A percentile compares a stretch with the other conserved stretches of the same genome.
phyloP scores from a whole-genome alignment of 345 rosid genomes.

The Balakata baccata region DNA sequence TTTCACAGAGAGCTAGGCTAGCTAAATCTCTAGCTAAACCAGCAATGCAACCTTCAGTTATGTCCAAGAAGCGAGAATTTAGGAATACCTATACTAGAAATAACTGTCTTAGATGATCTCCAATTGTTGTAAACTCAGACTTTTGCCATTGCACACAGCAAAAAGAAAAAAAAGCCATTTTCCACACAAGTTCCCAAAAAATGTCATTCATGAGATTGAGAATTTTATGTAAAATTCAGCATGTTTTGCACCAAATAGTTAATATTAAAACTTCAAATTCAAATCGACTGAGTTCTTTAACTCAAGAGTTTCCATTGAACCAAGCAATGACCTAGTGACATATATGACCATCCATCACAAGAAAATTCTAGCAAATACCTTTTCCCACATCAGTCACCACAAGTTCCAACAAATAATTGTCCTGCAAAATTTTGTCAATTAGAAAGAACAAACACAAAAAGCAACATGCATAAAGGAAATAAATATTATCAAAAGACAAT shows the following conservation, averaged over 20 bases:
- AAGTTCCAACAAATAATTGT: slow-evolving; percentile 56
- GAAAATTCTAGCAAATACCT: slow-evolving; percentile 39
- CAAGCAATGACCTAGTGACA: neutral
- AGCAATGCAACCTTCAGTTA: neutral
- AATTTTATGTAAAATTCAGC: neutral
- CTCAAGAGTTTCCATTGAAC: neutral
- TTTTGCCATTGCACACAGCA: too few species aligned
- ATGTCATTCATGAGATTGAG: neutral
- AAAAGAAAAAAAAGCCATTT: too few species aligned
- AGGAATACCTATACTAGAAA: too few species aligned
- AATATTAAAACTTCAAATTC: neutral
- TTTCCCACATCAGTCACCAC: slow-evolving; percentile 65
- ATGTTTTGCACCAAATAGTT: neutral
- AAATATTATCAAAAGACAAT: neutral
- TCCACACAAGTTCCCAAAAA: neutral
- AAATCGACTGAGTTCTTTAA: too few species aligned
- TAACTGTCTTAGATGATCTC: too few species aligned
- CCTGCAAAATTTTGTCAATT: slow-evolving; percentile 45
- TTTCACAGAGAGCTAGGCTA: neutral
- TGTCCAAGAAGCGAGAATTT: neutral
- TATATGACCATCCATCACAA: neutral
- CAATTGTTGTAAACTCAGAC: too few species aligned
- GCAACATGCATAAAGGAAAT: neutral
- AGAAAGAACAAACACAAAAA: slow-evolving; percentile 9
- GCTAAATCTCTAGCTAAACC: neutral